Evolutionary conservation across 2,329 filamentous ascomycete genomes (phyloP).

Genomic region (Fusarium coicis): DNA sequence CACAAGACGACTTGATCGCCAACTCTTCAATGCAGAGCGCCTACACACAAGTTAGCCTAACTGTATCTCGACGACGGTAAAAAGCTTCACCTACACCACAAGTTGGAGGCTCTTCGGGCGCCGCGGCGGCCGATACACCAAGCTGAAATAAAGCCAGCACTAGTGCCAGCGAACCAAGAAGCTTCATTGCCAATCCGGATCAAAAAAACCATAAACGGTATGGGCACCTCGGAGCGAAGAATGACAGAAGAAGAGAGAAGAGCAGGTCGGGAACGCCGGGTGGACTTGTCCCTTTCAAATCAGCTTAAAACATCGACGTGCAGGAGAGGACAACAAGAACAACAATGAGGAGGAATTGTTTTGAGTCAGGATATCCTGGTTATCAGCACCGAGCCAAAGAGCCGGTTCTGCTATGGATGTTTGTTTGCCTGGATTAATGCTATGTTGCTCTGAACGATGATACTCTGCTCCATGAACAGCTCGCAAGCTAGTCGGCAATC

Average conservation of each 20-base stretch:
- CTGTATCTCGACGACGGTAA: fast-evolving
- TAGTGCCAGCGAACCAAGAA: background rate
- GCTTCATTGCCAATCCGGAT: slow-evolving; percentile 24
- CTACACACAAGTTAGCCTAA: background rate
- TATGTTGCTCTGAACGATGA: background rate
- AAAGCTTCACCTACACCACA: slow-evolving; percentile 18
- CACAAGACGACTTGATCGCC: slow-evolving; percentile 14
- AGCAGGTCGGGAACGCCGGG: background rate
- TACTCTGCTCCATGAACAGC: background rate
- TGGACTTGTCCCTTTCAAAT: background rate
- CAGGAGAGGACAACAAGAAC: background rate
- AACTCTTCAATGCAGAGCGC: background rate
- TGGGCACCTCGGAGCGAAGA: background rate
- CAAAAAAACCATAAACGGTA: background rate
- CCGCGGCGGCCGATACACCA: slow-evolving; percentile 21
- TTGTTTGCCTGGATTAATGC: background rate
- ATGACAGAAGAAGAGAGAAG: background rate
- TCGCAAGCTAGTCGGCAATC: background rate
- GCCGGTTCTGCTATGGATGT: background rate
- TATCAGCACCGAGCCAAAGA: background rate
- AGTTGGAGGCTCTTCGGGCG: slow-evolving; percentile 16
- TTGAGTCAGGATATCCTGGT: background rate
- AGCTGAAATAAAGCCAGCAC: slow-evolving; percentile 21
- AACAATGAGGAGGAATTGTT: no score
- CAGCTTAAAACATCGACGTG: background rate